These are phyloP conservation scores for Suhomyces sp. DNA, from an alignment of 805 yeast genomes.

Conservation along the genomic window DNA sequence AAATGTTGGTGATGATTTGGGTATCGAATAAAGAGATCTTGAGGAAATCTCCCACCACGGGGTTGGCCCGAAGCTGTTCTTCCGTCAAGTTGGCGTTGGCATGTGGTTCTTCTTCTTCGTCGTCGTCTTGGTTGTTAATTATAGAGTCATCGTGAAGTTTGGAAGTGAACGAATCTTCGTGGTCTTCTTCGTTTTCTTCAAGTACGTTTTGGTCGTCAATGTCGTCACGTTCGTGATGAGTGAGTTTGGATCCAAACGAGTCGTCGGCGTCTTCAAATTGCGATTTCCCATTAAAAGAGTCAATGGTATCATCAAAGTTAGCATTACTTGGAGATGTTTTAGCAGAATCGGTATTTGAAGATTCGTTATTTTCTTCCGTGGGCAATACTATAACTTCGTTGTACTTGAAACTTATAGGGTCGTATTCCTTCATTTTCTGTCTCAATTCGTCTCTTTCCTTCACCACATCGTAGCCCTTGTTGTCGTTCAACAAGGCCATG, in stretches of 20 bases:
- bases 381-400: slow-evolving; percentile 42
- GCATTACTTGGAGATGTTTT: slow-evolving; percentile 3
- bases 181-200: slow-evolving; percentile 33
- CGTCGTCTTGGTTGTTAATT: slow-evolving; percentile 23
- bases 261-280: slow-evolving; percentile 2
- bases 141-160: slow-evolving; percentile 21
- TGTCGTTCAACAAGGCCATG: slow-evolving; percentile 45
- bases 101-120: slow-evolving; percentile 41
- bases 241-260: slow-evolving; percentile 22
- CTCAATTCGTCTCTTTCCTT: slow-evolving; percentile 37
- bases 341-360: neutral
- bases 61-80: slow-evolving; percentile 39
- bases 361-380: slow-evolving; percentile 11
- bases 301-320: neutral
- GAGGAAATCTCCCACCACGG: slow-evolving; percentile 44
- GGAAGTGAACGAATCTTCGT: slow-evolving; percentile 24
- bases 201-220: slow-evolving; percentile 9
- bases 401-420: slow-evolving; percentile 44
- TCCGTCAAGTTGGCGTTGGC: slow-evolving; percentile 44
- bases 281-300: slow-evolving; percentile 27
- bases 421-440: slow-evolving; percentile 38
- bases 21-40: slow-evolving; percentile 43
- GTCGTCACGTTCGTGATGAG: slow-evolving; percentile 1
- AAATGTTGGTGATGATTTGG: slow-evolving; percentile 40
- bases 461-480: slow-evolving; percentile 43